phyloP scores from a whole-genome alignment of 805 yeast genomes.

The Myxozyma monticola region DNA sequence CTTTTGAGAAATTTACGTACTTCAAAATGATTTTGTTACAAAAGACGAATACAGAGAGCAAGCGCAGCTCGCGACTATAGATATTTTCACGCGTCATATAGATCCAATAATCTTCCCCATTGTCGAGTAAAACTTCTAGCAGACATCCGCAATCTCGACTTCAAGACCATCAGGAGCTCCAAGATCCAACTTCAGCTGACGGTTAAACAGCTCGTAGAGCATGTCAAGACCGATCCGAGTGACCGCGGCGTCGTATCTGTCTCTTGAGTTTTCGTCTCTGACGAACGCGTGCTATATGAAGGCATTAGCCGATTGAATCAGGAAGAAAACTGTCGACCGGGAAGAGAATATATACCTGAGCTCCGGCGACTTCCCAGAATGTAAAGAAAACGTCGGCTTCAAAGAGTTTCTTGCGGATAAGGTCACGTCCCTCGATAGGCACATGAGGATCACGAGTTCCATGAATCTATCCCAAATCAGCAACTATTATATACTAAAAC shows the following conservation, averaged over 20 bases:
- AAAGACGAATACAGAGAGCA: no score
- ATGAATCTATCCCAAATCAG: conserved; percentile 46
- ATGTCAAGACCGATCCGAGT: conserved; percentile 67
- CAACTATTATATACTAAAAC: background rate
- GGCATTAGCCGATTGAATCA: conserved; percentile 5
- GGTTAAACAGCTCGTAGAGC: conserved; percentile 67
- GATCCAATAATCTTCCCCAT: no score
- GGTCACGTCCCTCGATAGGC: conserved; percentile 72
- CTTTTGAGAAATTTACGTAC: no score
- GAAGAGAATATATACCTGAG: conserved; percentile 38
- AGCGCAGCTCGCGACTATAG: no score
- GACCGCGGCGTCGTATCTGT: conserved; percentile 78
- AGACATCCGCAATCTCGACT: conserved; percentile 59
- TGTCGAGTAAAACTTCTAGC: no score
- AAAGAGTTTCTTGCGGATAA: conserved; percentile 62
- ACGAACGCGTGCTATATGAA: conserved; percentile 70
- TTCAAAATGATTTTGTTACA: no score
- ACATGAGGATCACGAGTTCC: conserved; percentile 81
- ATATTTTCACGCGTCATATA: no score
- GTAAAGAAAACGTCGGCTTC: conserved; percentile 62
- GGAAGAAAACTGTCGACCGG: no score
- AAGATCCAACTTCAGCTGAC: conserved; percentile 63
- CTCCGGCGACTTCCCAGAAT: conserved; percentile 72
- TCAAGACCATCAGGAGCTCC: conserved; percentile 61
- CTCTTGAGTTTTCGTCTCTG: conserved; percentile 75